These are phyloP conservation scores for Paratinospora sagittata DNA, from an alignment of 164 flowering plant species.

Conservation along the genomic window DNA sequence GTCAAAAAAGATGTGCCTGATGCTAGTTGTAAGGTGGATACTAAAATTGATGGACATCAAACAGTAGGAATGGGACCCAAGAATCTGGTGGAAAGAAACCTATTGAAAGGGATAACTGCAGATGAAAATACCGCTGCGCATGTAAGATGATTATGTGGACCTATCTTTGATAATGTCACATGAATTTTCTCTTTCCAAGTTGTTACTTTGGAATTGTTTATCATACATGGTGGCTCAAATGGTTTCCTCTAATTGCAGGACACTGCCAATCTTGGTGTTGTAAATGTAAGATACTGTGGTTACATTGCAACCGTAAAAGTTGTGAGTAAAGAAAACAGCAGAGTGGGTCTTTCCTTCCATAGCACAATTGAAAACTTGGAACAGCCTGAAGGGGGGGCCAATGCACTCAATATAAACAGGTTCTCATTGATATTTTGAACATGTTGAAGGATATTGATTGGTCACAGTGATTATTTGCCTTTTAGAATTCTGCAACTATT, in stretches of 20 bases:
- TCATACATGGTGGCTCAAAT: conserved; percentile 2
- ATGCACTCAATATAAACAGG: conserved; percentile 97
- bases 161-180: neutral
- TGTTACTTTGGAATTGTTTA: neutral
- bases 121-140: conserved; percentile 99
- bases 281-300: conserved; percentile 82
- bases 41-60: conserved; percentile 81
- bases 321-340: conserved; percentile 28
- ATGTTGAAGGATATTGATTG: neutral
- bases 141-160: conserved; percentile 44
- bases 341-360: conserved; percentile 27
- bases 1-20: conserved; percentile 60
- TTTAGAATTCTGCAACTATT: too few relatives aligned
- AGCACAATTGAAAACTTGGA: conserved; percentile 45
- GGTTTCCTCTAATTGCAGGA: conserved; percentile 51
- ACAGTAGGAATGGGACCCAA: conserved; percentile 50
- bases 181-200: neutral
- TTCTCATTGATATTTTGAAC: conserved; percentile 13
- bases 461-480: neutral
- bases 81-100: conserved; percentile 55
- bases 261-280: conserved; percentile 67
- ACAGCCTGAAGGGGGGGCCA: conserved; percentile 96
- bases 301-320: conserved; percentile 73
- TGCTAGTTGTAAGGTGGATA: conserved; percentile 87
- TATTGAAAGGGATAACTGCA: conserved; percentile 94